Evolutionary conservation across 2,329 filamentous ascomycete species (phyloP).

Genomic region (Aspergillus fumigatiaffinis): DNA sequence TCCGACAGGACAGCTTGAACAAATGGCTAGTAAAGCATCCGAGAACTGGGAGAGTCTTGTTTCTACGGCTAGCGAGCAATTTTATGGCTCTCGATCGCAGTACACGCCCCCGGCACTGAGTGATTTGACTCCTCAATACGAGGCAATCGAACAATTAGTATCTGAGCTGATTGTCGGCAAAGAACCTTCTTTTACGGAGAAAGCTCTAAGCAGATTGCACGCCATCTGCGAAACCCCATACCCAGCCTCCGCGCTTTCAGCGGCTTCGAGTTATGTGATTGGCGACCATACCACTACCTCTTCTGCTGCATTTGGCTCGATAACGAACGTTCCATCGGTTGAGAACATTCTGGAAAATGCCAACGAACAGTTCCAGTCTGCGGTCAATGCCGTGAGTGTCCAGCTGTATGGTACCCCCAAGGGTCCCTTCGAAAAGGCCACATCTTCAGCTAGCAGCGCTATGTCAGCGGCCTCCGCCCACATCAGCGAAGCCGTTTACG

Average conservation of each 20-base stretch:
- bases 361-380: constrained; percentile 53
- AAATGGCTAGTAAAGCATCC: constrained; percentile 53
- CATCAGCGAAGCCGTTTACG: constrained; percentile 54
- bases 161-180: constrained; percentile 73
- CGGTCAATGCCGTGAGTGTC: constrained; percentile 56
- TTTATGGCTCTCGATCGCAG: constrained; percentile 64
- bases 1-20: constrained; percentile 35
- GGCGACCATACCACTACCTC: constrained; percentile 42
- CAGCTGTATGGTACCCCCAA: constrained; percentile 57
- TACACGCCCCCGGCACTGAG: constrained; percentile 62
- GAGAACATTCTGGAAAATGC: constrained; percentile 57
- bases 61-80: constrained; percentile 61
- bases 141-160: constrained; percentile 66
- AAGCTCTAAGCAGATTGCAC: constrained; percentile 67
- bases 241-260: constrained; percentile 35
- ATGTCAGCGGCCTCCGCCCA: constrained; percentile 49
- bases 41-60: constrained; percentile 63
- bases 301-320: constrained; percentile 23
- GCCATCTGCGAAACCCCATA: constrained; percentile 66
- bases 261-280: constrained; percentile 51
- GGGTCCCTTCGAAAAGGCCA: constrained; percentile 52
- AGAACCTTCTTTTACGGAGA: constrained; percentile 77
- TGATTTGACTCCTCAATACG: constrained; percentile 61
- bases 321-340: constrained; percentile 56
- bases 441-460: constrained; percentile 50